Evolutionary conservation across 495 filamentous ascomycete species (phyloP), one percentile per base, ranked within the genome.

Genomic region (Letharia lupina): DNA sequence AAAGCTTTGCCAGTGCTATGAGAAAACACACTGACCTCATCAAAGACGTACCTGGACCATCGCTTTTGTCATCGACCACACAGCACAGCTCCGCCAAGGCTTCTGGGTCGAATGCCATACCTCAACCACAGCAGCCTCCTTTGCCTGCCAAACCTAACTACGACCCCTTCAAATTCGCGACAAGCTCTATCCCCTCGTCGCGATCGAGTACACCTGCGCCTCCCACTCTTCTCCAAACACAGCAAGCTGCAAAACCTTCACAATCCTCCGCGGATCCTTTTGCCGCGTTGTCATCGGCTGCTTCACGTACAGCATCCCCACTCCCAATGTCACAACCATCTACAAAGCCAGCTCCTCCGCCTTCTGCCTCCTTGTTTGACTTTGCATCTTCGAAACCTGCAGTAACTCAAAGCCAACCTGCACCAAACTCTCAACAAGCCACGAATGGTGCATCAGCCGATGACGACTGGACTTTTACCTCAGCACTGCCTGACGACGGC

Each of bases 401-500:
- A 33, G 65, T 64, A 50, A 71, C 71, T 64, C 66, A 65, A 28
- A 63, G 44, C 35, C 68, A 56, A 16, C 31, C 66, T 20, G 20
- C 48, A 23, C 44, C 60, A 31, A 44, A 37, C 13, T 10, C 59
- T 61, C 62, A 45, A 65, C 64, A 69, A 64, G 72, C 63, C 62
- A 66, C 73, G 39, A 72, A 75, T 62, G 70, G 76, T 60, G 71
- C 77, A 37, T 66, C 73, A 39, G 77, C 72, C 69, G 80, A 87
- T 62, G 94, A 98, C 68, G 94, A 98, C 70, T 98, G 94, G 94
- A 86, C 86, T 45, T 98, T 98, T 72, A 82, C 90, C 11, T 97
- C 94, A 7, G 89, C 94, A 0, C 78, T 98, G 4, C 92, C 92
- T 0, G 84, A 88, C 39, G 83, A 85, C 60, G 79, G 74, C 35